These are phyloP conservation scores for Heliamphora pulchella DNA, from an alignment of 179 eudicot species.

Conservation along the genomic window DNA sequence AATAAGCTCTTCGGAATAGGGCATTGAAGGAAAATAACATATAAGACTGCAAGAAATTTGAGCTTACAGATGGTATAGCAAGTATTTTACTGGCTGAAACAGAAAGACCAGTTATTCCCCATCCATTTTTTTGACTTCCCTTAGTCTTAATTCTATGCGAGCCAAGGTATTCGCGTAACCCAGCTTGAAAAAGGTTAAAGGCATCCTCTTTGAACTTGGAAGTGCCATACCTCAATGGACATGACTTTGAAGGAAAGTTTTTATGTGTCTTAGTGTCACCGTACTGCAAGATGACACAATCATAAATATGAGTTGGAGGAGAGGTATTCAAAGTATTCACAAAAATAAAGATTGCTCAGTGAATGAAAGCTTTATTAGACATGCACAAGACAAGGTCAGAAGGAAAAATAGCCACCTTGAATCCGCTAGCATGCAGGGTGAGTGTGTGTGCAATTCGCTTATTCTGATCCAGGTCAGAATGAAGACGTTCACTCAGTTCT, in stretches of 20 bases:
- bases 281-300: slow-evolving; percentile 36
- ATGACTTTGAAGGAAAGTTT: slow-evolving; percentile 87
- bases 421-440: slow-evolving; percentile 69
- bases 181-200: slow-evolving; percentile 57
- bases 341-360: background rate
- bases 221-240: slow-evolving; percentile 74
- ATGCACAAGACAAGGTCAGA: slow-evolving; percentile 9
- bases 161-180: slow-evolving; percentile 67
- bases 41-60: background rate
- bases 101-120: slow-evolving; percentile 78
- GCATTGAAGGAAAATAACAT: background rate
- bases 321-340: background rate
- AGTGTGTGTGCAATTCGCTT: slow-evolving; percentile 81
- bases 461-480: slow-evolving; percentile 65
- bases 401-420: slow-evolving; percentile 43
- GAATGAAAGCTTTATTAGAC: background rate
- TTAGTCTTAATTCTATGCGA: slow-evolving; percentile 26
- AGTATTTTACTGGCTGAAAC: slow-evolving; percentile 78
- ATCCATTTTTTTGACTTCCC: slow-evolving; percentile 38
- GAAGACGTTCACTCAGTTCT: slow-evolving; percentile 82
- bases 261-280: slow-evolving; percentile 57
- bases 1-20: background rate
- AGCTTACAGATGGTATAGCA: slow-evolving; percentile 66
- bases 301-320: background rate
- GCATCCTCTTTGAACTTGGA: slow-evolving; percentile 82